Base-by-base conservation (phyloP, 805 yeast species). In the Jamesozyma lodderae region DNA sequence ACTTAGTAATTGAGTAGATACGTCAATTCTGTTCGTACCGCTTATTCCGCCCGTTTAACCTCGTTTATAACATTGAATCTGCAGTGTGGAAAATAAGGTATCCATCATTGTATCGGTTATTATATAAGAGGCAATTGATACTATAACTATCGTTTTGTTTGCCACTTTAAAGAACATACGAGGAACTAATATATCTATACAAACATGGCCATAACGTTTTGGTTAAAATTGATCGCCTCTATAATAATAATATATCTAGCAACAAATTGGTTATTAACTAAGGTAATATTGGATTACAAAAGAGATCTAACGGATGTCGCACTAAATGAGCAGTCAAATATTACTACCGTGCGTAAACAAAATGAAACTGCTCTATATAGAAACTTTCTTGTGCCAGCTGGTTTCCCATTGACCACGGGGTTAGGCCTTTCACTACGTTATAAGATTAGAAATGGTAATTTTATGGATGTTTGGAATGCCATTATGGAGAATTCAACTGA, bases 281-380 rank as follows among this genome's bases (percentile, higher is more conserved):
- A 41, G 11, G 23, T 45, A 3, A 37, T 52, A 20, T 41, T 64
- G 16, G 55, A 57, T 13, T 47, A 51, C 3, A 63, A 57, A 26
- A 67, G 70, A 36, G 87, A 81, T 48, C 72, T 79, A 20, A 73
- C 73, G 38, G 74, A 72, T 33, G 59, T 74, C 24, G 79, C 79
- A 10, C 60, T 80, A 23, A 56, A 62, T 26, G 71, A 75, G 47
- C 96, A 87, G 57, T 72, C 94, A 1, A 68, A 77, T 16, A 60
- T 80, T 24, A 73, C 81, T 2, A 62, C 77, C 5, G 79, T 84
- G 1, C 67, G 94, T n/a, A 66, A 70, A 31, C 65, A 67, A 4
- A 67, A 72, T 35, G 94, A 87, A 55, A 73, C 88, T 13, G 88
- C 95, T 0, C 66, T 82, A 9, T 79, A 82, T 57, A 70, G 92